phyloP scores from a whole-genome alignment of 768 basidiomycete genomes.

The Heimioporus sp. region DNA sequence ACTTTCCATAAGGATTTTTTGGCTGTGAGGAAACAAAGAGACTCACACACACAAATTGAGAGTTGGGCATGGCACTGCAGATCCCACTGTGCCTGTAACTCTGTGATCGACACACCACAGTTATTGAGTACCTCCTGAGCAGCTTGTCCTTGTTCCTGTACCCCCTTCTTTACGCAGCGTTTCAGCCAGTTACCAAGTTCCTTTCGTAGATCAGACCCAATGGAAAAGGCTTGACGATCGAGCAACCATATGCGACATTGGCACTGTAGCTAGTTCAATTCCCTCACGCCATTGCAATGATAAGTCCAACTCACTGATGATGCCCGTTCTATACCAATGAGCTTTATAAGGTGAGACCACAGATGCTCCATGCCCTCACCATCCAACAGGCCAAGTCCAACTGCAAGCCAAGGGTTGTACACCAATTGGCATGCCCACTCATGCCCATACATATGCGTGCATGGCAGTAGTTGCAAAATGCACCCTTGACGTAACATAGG shows the following conservation, averaged over 20 bases:
- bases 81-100: not conserved
- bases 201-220: not conserved
- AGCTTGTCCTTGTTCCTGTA: conserved; percentile 8
- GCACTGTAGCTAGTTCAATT: too few species aligned
- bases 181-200: conserved; percentile 32
- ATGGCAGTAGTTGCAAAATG: conserved; percentile 19
- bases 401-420: not conserved
- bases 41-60: conserved; percentile 1
- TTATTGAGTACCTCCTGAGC: conserved; percentile 15
- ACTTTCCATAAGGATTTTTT: too few species aligned
- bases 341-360: conserved; percentile 34
- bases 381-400: conserved; percentile 21
- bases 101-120: conserved; percentile 6
- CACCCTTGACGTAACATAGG: too few species aligned
- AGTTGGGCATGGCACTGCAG: not conserved
- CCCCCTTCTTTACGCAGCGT: conserved; percentile 15
- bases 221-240: conserved; percentile 26
- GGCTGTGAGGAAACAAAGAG: too few species aligned
- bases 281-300: conserved; percentile 11
- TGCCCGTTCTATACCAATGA: conserved; percentile 29
- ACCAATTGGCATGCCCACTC: conserved; percentile 17
- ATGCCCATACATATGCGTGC: conserved; percentile 40
- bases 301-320: too few species aligned
- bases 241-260: conserved; percentile 33
- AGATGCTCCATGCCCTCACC: conserved; percentile 14